Conservation (phyloP, 1,284 basidiomycete species). For the Boletellus dicymbophilus region DNA sequence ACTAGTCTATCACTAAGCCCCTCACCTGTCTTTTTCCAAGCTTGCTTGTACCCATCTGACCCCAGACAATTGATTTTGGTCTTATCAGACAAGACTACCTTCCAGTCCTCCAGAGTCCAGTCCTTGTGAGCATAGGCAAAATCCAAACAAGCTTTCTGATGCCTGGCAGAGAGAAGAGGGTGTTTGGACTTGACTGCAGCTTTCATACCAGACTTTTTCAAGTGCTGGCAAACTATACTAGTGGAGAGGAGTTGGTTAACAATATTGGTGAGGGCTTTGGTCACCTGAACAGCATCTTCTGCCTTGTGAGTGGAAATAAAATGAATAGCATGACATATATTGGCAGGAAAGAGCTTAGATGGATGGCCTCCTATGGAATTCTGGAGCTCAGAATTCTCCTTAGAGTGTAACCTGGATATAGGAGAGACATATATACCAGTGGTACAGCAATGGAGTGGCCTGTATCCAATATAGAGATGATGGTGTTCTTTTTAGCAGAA, state of each 20-base stretch:
- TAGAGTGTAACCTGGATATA: too few relatives aligned
- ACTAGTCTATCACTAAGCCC: too few relatives aligned
- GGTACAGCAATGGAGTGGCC: background rate
- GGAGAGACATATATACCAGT: too few relatives aligned
- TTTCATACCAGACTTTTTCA: background rate
- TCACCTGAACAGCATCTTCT: background rate
- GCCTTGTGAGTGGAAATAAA: background rate
- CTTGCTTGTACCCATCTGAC: background rate
- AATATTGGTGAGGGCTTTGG: background rate
- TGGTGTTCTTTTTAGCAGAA: background rate
- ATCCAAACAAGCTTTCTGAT: background rate
- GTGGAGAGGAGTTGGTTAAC: background rate
- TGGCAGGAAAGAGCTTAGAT: background rate
- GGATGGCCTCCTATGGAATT: background rate
- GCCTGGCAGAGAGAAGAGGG: background rate
- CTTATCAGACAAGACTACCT: background rate
- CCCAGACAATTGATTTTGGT: too few relatives aligned
- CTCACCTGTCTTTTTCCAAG: too few relatives aligned
- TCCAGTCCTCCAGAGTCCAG: background rate
- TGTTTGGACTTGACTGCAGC: background rate
- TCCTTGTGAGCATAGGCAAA: background rate
- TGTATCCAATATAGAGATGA: background rate
- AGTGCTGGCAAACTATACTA: background rate
- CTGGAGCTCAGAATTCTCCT: background rate
- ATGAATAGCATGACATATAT: background rate